These are phyloP conservation scores for Camellia japonica DNA, from an alignment of 148 eudicot species.

Conservation along the genomic window DNA sequence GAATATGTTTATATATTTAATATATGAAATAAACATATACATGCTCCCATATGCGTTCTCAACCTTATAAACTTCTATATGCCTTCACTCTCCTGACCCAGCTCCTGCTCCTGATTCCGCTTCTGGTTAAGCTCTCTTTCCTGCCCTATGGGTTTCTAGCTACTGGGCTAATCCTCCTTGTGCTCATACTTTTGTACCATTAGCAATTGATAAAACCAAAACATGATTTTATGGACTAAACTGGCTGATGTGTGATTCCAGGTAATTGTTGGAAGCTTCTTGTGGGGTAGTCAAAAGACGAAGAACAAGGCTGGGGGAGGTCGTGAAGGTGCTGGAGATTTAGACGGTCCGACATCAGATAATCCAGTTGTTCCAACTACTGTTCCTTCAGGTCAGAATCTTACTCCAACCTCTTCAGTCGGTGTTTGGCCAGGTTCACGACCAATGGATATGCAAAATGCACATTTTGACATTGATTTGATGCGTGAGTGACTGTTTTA, in stretches of 20 bases:
- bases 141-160: no score
- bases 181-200: background rate
- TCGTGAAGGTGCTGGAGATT: constrained; percentile 31
- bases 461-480: constrained; percentile 54
- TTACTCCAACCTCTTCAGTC: constrained; percentile 40
- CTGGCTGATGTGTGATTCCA: constrained; percentile 21
- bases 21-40: no score
- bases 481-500: constrained; percentile 50
- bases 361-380: constrained; percentile 32
- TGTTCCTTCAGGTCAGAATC: constrained; percentile 39
- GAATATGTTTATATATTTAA: no score
- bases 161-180: no score
- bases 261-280: constrained; percentile 74
- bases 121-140: no score
- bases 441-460: constrained; percentile 42
- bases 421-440: constrained; percentile 53
- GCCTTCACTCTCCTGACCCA: no score
- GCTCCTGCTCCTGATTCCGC: no score
- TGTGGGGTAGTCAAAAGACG: constrained; percentile 42
- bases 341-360: constrained; percentile 25
- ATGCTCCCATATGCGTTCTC: no score
- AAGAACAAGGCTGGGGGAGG: constrained; percentile 36
- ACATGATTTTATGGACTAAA: background rate
- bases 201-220: background rate
- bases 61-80: no score